Conservation (phyloP, 495 filamentous ascomycete genomes). For the Podospora tetraspora region DNA sequence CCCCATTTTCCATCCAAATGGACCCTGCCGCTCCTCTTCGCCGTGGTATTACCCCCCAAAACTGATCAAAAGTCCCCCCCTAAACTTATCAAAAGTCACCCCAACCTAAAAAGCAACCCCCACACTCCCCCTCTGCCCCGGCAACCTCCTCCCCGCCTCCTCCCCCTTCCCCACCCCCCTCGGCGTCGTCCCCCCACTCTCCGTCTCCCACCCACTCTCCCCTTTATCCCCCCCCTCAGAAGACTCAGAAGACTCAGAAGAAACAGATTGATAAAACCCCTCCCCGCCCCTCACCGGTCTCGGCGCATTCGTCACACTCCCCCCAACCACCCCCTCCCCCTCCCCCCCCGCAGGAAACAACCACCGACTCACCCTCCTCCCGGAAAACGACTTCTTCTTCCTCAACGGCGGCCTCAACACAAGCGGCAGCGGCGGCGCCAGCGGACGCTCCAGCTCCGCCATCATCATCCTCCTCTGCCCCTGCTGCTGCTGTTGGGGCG, state of each 20-base stretch:
- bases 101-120: slow-evolving; percentile 21
- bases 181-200: neutral
- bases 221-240: slow-evolving; percentile 5
- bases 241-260: slow-evolving; percentile 16
- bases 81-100: neutral
- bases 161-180: slow-evolving; percentile 29
- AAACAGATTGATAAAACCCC: slow-evolving; percentile 51
- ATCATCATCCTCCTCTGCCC: slow-evolving; percentile 1
- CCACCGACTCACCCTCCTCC: slow-evolving; percentile 47
- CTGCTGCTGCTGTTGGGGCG: neutral
- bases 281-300: slow-evolving; percentile 42
- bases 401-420: slow-evolving; percentile 45
- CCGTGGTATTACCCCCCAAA: neutral
- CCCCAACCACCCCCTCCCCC: slow-evolving; percentile 2
- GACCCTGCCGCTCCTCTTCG: neutral
- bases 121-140: slow-evolving; percentile 36
- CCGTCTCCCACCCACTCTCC: neutral
- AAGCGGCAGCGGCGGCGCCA: slow-evolving; percentile 50
- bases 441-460: slow-evolving; percentile 29
- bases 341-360: slow-evolving; percentile 34
- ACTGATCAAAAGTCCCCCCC: neutral
- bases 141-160: slow-evolving; percentile 21
- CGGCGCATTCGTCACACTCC: slow-evolving; percentile 45
- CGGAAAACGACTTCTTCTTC: slow-evolving; percentile 55
- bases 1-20: neutral